phyloP scores from a whole-genome alignment of 768 basidiomycete genomes.

The Leccinum obscurum region DNA sequence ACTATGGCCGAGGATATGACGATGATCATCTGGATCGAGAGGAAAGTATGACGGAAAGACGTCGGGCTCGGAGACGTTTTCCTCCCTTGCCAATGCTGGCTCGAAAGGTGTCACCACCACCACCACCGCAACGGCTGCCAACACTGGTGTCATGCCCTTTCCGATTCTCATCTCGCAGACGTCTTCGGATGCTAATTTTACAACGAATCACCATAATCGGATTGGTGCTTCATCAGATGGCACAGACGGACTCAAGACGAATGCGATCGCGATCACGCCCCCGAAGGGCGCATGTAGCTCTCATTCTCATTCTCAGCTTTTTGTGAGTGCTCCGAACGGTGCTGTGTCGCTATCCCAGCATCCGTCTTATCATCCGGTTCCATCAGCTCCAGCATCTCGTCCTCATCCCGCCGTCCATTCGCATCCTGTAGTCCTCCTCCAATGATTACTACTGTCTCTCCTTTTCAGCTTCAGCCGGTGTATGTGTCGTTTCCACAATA shows the following conservation, averaged over 20 bases:
- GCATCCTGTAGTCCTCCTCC: conserved; percentile 16
- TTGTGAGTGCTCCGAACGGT: background rate
- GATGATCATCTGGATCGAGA: no score
- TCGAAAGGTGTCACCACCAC: no score
- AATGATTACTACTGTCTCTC: conserved; percentile 14
- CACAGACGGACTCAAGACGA: conserved; percentile 10
- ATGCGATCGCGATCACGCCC: conserved; percentile 1
- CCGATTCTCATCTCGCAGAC: conserved; percentile 20
- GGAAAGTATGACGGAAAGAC: no score
- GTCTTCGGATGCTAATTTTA: background rate
- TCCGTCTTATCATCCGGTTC: no score
- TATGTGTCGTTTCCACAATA: conserved; percentile 26
- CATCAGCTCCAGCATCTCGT: background rate
- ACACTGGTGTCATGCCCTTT: conserved; percentile 14
- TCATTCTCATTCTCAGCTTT: conserved; percentile 1
- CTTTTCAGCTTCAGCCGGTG: conserved; percentile 20
- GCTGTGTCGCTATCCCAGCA: conserved; percentile 2
- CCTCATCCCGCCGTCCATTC: background rate
- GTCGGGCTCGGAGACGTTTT: no score
- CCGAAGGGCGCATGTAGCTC: no score
- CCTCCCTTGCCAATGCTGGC: no score
- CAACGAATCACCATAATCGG: background rate
- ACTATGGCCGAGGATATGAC: no score
- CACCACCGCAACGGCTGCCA: background rate
- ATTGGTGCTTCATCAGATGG: background rate